phyloP scores from a whole-genome alignment of 228 moss, liverwort and hornwort genomes.

The Sphagnum magellanicum region DNA sequence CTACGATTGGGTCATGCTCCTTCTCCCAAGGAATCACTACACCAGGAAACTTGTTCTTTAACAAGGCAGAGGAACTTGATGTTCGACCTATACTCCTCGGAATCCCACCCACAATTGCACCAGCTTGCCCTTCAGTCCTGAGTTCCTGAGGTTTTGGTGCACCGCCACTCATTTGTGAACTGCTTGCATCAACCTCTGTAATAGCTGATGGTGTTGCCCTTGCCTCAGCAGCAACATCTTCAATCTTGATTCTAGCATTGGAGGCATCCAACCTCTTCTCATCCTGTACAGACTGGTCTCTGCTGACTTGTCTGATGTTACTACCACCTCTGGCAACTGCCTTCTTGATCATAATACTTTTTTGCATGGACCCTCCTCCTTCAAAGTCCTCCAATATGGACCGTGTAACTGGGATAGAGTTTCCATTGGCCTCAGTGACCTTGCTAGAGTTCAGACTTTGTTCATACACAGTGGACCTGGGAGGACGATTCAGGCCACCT shows the following conservation, averaged over 20 bases:
- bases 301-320: slow-evolving; percentile 15
- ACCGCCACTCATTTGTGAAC: slow-evolving; percentile 34
- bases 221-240: slow-evolving; percentile 48
- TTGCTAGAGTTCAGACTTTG: too few relatives aligned
- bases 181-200: slow-evolving; percentile 43
- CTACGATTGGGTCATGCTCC: slow-evolving; percentile 44
- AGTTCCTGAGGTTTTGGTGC: slow-evolving; percentile 53
- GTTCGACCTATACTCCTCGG: slow-evolving; percentile 45
- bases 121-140: slow-evolving; percentile 59
- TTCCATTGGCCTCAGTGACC: too few relatives aligned
- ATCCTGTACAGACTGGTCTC: slow-evolving; percentile 23
- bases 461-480: not conserved
- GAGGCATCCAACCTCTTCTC: slow-evolving; percentile 26
- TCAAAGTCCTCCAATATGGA: slow-evolving; percentile 27
- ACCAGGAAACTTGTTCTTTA: slow-evolving; percentile 38
- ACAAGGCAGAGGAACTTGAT: slow-evolving; percentile 30
- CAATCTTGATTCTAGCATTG: slow-evolving; percentile 49
- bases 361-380: slow-evolving; percentile 24
- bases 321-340: slow-evolving; percentile 16
- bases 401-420: too few relatives aligned
- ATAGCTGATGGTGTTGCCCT: slow-evolving; percentile 43
- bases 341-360: slow-evolving; percentile 14
- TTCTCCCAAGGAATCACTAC: slow-evolving; percentile 56
- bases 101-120: slow-evolving; percentile 59
- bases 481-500: slow-evolving; percentile 6